Percentiles rank a stretch among this genome's conserved stretches.
These are phyloP conservation scores for Monosporascus sp. DNA, from an alignment of 2,329 filamentous ascomycete species.

Conservation along the genomic window DNA sequence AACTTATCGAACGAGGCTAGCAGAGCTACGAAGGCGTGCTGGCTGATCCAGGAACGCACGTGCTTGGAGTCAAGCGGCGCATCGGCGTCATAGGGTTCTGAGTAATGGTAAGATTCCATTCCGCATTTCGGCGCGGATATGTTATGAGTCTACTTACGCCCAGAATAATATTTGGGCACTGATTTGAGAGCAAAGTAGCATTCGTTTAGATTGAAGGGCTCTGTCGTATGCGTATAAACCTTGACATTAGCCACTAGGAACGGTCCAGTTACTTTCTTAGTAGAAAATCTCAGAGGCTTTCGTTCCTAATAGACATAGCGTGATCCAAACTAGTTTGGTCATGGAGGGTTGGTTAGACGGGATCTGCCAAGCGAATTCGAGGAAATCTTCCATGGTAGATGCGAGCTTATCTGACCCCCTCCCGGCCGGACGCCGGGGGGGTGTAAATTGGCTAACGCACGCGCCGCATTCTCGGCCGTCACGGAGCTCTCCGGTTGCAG, in stretches of 20 bases:
- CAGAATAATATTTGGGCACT: no score
- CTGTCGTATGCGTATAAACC: no score
- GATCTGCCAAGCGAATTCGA: background rate
- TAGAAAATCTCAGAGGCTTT: background rate
- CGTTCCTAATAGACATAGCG: background rate
- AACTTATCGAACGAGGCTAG: no score
- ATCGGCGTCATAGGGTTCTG: no score
- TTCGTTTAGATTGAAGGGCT: no score
- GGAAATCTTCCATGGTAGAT: background rate
- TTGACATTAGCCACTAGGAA: background rate
- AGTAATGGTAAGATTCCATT: no score
- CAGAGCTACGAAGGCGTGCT: no score
- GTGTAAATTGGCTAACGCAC: background rate
- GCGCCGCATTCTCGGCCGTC: background rate
- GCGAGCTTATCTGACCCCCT: background rate
- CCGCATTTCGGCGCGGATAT: no score
- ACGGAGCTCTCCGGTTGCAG: background rate
- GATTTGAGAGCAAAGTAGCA: no score
- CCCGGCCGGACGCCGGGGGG: background rate
- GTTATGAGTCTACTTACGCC: no score
- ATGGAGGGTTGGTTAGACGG: background rate
- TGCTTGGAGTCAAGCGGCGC: no score
- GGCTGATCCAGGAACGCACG: no score
- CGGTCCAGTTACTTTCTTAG: background rate
- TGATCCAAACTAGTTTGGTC: background rate